phyloP scores from a whole-genome alignment of 2,329 filamentous ascomycete genomes.

The Ilyonectria sp. region DNA sequence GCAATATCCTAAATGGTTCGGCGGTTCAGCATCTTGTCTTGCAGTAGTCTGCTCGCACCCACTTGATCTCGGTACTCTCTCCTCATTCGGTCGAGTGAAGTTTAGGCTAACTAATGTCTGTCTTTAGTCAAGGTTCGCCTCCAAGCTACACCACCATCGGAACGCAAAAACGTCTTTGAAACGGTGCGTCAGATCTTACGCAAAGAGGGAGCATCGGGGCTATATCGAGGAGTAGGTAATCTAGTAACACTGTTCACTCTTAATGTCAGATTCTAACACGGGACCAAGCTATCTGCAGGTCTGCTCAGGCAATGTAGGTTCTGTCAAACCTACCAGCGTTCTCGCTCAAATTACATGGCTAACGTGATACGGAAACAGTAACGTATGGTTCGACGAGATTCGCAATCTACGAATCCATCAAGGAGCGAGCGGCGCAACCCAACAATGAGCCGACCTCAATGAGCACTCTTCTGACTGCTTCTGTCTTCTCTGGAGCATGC shows the following conservation, averaged over 20 bases:
- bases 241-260: neutral
- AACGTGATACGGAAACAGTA: slow-evolving; percentile 7
- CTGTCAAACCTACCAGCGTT: neutral
- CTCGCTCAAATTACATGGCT: neutral
- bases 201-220: slow-evolving; percentile 21
- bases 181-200: slow-evolving; percentile 25
- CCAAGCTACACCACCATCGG: slow-evolving; percentile 22
- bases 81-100: too few species aligned
- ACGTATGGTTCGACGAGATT: slow-evolving; percentile 34
- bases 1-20: slow-evolving; percentile 36
- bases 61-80: slow-evolving; percentile 26
- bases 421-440: slow-evolving; percentile 12
- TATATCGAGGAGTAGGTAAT: slow-evolving; percentile 27
- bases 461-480: slow-evolving; percentile 22
- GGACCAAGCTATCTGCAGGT: slow-evolving; percentile 23
- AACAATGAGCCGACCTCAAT: slow-evolving; percentile 6
- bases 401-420: slow-evolving; percentile 34
- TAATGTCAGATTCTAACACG: neutral
- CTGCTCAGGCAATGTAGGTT: slow-evolving; percentile 27
- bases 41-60: slow-evolving; percentile 35
- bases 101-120: neutral
- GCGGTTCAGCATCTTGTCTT: slow-evolving; percentile 32
- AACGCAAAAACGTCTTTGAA: slow-evolving; percentile 20
- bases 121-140: slow-evolving; percentile 33
- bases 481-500: slow-evolving; percentile 25